These are phyloP conservation scores for Ceratocystis ficicola DNA, from an alignment of 2,329 filamentous ascomycete species.

Conservation along the genomic window DNA sequence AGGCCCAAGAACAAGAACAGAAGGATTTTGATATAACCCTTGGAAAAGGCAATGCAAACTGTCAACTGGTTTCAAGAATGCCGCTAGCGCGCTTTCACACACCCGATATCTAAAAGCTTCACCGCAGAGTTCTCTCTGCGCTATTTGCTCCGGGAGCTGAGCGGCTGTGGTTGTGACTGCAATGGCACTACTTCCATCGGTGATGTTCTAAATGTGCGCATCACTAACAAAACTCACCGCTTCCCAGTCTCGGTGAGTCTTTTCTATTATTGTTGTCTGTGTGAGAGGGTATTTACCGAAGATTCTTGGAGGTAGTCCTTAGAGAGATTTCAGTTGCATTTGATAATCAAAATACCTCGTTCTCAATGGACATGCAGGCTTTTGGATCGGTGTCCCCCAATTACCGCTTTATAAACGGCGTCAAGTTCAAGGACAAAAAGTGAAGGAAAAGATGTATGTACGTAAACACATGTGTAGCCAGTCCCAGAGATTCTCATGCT, in stretches of 20 bases:
- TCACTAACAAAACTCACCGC: not conserved
- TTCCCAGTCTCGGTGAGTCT: not conserved
- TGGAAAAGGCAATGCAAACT: not conserved
- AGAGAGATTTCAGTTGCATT: not conserved
- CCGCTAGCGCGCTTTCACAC: not conserved
- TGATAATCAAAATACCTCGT: not conserved
- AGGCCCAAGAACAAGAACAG: too few species aligned
- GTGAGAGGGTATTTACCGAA: too few species aligned
- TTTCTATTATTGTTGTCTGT: not conserved
- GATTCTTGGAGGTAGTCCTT: not conserved
- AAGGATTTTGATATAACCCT: not conserved
- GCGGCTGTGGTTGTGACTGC: not conserved
- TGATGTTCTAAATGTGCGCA: not conserved
- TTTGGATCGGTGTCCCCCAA: not conserved
- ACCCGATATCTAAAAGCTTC: not conserved
- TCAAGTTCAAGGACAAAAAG: too few species aligned
- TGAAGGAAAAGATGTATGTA: too few species aligned
- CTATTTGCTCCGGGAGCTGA: not conserved
- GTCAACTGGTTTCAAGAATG: not conserved
- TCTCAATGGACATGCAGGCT: not conserved
- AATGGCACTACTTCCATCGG: not conserved
- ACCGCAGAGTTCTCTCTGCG: constrained; percentile 1
- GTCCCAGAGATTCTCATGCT: too few species aligned
- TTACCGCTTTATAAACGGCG: too few species aligned
- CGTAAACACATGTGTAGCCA: too few species aligned